Conservation (phyloP, 352 stramenopile genomes). For the Phytophthora multivora region DNA sequence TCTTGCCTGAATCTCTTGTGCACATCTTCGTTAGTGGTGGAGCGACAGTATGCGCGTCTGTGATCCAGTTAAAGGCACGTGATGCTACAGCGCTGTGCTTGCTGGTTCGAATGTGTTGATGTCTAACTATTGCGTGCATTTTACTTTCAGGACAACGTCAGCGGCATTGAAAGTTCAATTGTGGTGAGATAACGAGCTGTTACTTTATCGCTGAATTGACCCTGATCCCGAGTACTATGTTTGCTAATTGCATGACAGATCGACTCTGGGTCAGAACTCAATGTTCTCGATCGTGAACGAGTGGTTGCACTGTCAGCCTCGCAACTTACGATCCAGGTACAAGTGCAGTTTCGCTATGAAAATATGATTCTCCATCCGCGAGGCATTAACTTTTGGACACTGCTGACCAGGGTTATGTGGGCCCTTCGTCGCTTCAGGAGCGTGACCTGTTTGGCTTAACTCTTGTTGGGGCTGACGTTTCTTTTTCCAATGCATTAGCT, state of each 20-base stretch:
- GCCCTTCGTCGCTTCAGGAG: constrained; percentile 47
- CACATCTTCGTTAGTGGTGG: constrained; percentile 77
- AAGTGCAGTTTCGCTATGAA: background rate
- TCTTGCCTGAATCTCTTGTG: constrained; percentile 58
- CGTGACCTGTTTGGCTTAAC: constrained; percentile 44
- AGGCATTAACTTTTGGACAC: background rate
- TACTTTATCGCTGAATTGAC: background rate
- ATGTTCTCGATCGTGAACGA: constrained; percentile 38
- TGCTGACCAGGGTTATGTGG: constrained; percentile 48
- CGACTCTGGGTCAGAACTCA: constrained; percentile 59
- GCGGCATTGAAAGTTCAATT: constrained; percentile 50
- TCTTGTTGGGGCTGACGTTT: constrained; percentile 43
- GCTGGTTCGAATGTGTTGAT: background rate
- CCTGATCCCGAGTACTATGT: constrained; percentile 12
- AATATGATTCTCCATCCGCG: background rate
- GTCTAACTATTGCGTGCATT: constrained; percentile 1
- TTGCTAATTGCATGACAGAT: constrained; percentile 30
- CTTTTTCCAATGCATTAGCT: constrained; percentile 54
- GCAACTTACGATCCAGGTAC: constrained; percentile 56
- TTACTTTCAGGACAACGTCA: constrained; percentile 37
- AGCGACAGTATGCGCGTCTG: constrained; percentile 58
- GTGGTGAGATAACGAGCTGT: constrained; percentile 33
- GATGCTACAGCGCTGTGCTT: background rate
- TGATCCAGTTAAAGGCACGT: constrained; percentile 60
- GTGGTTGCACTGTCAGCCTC: constrained; percentile 42